Conservation (phyloP, 805 yeast species). For the Yamadazyma kitorensis region DNA sequence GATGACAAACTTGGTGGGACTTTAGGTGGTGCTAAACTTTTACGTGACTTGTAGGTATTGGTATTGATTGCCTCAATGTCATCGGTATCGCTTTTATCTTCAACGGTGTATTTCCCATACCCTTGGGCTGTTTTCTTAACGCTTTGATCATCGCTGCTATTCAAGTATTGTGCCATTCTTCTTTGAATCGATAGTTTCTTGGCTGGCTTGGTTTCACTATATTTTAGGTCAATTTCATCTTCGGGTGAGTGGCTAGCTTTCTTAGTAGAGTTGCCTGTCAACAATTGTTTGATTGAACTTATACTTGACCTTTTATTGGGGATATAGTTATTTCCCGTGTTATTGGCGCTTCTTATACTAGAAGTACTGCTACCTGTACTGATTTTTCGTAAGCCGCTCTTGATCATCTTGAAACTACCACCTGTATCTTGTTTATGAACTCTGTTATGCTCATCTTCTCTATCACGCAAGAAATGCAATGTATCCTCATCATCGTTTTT, state of each 20-base stretch:
- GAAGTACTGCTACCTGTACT: constrained; percentile 35
- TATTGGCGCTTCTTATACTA: constrained; percentile 13
- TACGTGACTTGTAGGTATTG: constrained; percentile 7
- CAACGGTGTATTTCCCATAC: constrained; percentile 71
- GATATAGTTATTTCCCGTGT: constrained; percentile 17
- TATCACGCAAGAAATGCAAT: constrained; percentile 34
- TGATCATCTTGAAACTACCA: constrained; percentile 34
- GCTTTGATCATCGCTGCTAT: constrained; percentile 41
- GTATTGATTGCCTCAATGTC: constrained; percentile 32
- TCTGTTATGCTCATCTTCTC: constrained; percentile 22
- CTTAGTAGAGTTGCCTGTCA: constrained; percentile 24
- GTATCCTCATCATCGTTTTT: constrained; percentile 28
- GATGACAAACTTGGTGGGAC: constrained; percentile 32
- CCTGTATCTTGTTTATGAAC: constrained; percentile 33
- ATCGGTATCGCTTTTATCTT: constrained; percentile 24
- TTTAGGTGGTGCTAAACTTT: constrained; percentile 28
- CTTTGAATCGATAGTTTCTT: constrained; percentile 46
- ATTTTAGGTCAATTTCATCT: constrained; percentile 2
- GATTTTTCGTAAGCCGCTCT: constrained; percentile 33
- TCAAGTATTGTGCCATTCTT: constrained; percentile 50
- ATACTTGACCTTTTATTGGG: constrained; percentile 24
- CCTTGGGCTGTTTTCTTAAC: constrained; percentile 69
- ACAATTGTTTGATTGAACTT: constrained; percentile 27
- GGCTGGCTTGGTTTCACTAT: constrained; percentile 6
- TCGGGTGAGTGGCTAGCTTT: constrained; percentile 10